phyloP scores from a whole-genome alignment of 768 basidiomycete species.

The Calvatia gigantea region DNA sequence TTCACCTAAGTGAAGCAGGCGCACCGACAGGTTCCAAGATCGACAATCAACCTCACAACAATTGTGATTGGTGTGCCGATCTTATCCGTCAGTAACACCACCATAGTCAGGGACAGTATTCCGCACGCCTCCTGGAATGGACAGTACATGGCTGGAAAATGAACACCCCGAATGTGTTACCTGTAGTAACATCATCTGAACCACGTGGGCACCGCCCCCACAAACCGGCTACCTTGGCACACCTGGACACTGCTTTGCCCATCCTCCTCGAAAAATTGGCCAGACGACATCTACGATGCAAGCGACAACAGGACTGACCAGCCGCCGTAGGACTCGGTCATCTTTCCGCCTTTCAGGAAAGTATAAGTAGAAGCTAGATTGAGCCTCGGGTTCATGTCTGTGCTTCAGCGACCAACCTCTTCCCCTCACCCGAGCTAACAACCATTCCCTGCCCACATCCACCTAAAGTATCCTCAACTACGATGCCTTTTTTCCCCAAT shows the following conservation, averaged over 20 bases:
- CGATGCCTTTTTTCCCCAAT: too few relatives aligned
- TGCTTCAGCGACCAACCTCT: too few relatives aligned
- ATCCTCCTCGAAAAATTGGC: too few relatives aligned
- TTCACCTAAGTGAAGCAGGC: not conserved
- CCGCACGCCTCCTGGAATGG: conserved; percentile 25
- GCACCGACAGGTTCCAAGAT: not conserved
- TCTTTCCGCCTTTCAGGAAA: too few relatives aligned
- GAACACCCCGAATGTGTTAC: conserved; percentile 14
- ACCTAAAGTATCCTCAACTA: too few relatives aligned
- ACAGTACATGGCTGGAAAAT: conserved; percentile 23
- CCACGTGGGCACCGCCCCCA: conserved; percentile 26
- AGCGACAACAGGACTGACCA: conserved; percentile 23
- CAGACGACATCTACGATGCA: conserved; percentile 19
- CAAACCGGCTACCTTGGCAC: conserved; percentile 17
- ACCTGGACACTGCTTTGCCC: too few relatives aligned
- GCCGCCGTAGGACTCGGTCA: too few relatives aligned
- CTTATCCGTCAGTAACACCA: conserved; percentile 17
- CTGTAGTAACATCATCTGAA: conserved; percentile 9
- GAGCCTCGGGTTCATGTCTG: too few relatives aligned
- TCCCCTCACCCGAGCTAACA: too few relatives aligned
- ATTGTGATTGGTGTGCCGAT: too few relatives aligned
- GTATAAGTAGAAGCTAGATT: too few relatives aligned
- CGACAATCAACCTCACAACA: conserved; percentile 4
- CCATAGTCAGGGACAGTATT: conserved; percentile 23
- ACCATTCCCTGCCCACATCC: too few relatives aligned